Evolutionary conservation across 2,329 filamentous ascomycete species (phyloP).

Genomic region (Triangularia verruculosa): DNA sequence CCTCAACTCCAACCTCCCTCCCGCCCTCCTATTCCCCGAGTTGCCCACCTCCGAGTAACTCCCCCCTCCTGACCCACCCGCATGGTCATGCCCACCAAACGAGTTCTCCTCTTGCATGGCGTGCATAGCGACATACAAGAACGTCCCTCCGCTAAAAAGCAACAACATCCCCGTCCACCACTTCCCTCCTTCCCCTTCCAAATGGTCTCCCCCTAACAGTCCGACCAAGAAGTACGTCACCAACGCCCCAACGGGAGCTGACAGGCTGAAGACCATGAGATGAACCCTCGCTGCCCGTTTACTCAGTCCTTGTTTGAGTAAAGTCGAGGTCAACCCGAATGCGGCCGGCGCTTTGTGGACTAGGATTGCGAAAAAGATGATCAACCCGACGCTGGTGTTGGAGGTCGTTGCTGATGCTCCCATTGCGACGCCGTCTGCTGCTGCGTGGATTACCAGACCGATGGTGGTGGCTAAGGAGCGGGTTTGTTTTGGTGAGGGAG

Average conservation of each 20-base stretch:
- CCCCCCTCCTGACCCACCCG: slow-evolving; percentile 37
- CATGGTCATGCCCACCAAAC: slow-evolving; percentile 43
- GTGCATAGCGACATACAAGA: slow-evolving; percentile 98
- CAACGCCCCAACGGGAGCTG: slow-evolving; percentile 82
- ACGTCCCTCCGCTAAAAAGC: slow-evolving; percentile 94
- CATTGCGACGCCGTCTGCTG: slow-evolving; percentile 92
- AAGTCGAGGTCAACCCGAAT: slow-evolving; percentile 86
- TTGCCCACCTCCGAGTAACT: slow-evolving; percentile 51
- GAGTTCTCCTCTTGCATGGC: slow-evolving; percentile 80
- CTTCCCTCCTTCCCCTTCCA: slow-evolving; percentile 60
- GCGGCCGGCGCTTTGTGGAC: slow-evolving; percentile 95
- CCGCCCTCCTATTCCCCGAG: slow-evolving; percentile 47
- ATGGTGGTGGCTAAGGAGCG: slow-evolving; percentile 79
- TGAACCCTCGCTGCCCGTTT: slow-evolving; percentile 83
- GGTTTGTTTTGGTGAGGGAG: slow-evolving; percentile 55
- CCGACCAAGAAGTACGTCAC: slow-evolving; percentile 78
- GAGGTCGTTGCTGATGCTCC: slow-evolving; percentile 79
- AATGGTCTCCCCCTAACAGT: slow-evolving; percentile 61
- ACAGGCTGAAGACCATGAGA: slow-evolving; percentile 85
- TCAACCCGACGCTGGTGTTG: slow-evolving; percentile 74
- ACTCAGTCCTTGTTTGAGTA: slow-evolving; percentile 86
- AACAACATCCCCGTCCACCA: slow-evolving; percentile 93
- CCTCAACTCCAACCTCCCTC: slow-evolving; percentile 56
- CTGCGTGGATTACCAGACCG: slow-evolving; percentile 92
- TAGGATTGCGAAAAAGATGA: slow-evolving; percentile 96